Base-by-base conservation (phyloP, 345 rosid species). In the Cardamine resedifolia region DNA sequence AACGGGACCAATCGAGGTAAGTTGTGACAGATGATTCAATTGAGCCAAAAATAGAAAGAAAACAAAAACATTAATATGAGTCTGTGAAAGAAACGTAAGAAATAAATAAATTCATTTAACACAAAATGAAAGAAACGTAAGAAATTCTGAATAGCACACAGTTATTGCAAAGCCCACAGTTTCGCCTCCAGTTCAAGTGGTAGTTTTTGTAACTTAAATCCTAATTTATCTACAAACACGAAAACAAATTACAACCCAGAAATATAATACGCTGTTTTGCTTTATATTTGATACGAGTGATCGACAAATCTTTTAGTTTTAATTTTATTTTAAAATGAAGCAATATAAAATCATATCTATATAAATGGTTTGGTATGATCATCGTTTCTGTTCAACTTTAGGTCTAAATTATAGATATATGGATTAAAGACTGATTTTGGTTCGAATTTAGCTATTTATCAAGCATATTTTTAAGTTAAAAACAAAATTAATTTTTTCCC, bases 1-100 rank as follows among this genome's bases (percentile, higher is more conserved):
- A 64, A 60, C 58, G 66, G 66, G 52, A 76, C 75, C 71, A 63
- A 70, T 70, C 66, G 71, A 62, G 61, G 74, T 52, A 61, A 75
- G 69, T 75, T 75, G 70, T 61, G 43, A 60, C 74, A 7, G 51
- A 16, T 16, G 15, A 43, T 43, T 33, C 44, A 53, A 68, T 10
- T 23, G 65, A 52, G 48, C 58, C 79, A 75, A 53, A 68, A 33
- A 7, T 43, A 43, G 74, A 68, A 75, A 75, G 70, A 58, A 68
- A 68, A 75, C 79, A 68, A 75, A 75, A 68, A 75, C 58, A 61
- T 50, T 75, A 11, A 38, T 18, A 43, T 33, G 47, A 52, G 36
- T 33, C 39, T 45, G 33, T 51, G 33, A 53, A 28, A 66, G 43
- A 9, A 45, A 50, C 15, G 56, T 58, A 19, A 39, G 24, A 33